These are phyloP conservation scores for Wickerhamomyces mucosus DNA, from an alignment of 805 yeast genomes.

Conservation along the genomic window DNA sequence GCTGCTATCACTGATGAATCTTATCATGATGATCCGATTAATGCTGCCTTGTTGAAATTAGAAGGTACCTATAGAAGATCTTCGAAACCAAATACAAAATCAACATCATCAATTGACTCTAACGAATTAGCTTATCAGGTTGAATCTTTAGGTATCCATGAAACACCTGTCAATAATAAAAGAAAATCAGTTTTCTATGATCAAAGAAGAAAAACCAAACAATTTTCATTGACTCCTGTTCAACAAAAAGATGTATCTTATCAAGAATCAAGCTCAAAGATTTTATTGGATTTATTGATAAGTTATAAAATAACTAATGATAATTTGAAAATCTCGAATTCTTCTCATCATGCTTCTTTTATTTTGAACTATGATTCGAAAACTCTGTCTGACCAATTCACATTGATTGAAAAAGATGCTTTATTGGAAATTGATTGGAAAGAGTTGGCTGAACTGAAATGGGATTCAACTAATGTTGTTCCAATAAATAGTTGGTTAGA, in stretches of 20 bases:
- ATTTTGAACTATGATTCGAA: slow-evolving; percentile 62
- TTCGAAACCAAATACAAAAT: slow-evolving; percentile 2
- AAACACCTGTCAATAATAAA: slow-evolving; percentile 8
- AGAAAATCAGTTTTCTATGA: slow-evolving; percentile 25
- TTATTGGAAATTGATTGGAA: slow-evolving; percentile 86
- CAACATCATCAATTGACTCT: slow-evolving; percentile 13
- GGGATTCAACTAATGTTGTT: slow-evolving; percentile 51
- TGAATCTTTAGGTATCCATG: slow-evolving; percentile 10
- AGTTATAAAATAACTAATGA: slow-evolving; percentile 16
- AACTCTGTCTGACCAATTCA: slow-evolving; percentile 69
- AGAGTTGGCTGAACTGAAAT: slow-evolving; percentile 67
- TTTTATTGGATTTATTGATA: slow-evolving; percentile 30
- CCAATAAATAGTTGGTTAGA: slow-evolving; percentile 82
- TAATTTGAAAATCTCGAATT: slow-evolving; percentile 16
- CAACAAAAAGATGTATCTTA: slow-evolving; percentile 13
- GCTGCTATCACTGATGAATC: slow-evolving; percentile 83
- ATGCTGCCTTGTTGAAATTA: slow-evolving; percentile 63
- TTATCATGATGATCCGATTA: slow-evolving; percentile 57
- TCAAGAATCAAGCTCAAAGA: slow-evolving; percentile 21
- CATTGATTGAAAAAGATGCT: slow-evolving; percentile 79
- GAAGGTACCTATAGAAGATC: slow-evolving; percentile 47
- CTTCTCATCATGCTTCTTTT: slow-evolving; percentile 68
- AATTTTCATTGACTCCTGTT: slow-evolving; percentile 26
- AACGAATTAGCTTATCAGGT: slow-evolving; percentile 11
- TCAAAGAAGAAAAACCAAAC: slow-evolving; percentile 29